These are phyloP conservation scores for Debaryomyces coudertii DNA, from an alignment of 1,139 yeast species.

Conservation along the genomic window DNA sequence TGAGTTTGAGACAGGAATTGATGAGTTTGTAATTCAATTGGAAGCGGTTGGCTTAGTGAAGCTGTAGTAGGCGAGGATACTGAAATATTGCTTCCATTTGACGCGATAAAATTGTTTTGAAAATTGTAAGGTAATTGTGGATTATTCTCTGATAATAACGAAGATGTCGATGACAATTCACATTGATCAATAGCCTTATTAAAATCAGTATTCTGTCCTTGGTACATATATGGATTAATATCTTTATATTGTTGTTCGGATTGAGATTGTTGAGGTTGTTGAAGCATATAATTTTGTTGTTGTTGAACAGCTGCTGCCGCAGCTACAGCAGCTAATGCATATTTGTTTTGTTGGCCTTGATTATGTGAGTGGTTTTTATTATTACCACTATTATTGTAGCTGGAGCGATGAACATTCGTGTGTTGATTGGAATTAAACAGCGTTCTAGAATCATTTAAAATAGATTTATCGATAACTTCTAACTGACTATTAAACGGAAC, in stretches of 20 bases:
- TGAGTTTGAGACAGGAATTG: constrained; percentile 11
- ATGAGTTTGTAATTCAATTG: constrained; percentile 1
- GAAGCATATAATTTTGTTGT: constrained; percentile 22
- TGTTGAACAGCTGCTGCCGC: constrained; percentile 36
- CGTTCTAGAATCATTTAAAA: constrained; percentile 16
- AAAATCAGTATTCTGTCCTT: constrained; percentile 5
- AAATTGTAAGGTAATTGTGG: constrained; percentile 15
- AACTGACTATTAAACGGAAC: constrained; percentile 36
- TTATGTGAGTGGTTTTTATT: constrained; percentile 13
- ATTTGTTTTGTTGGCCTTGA: constrained; percentile 25
- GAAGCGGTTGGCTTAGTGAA: constrained; percentile 11
- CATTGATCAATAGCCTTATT: constrained; percentile 7
- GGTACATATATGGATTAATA: constrained; percentile 2
- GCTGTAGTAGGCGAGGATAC: constrained; percentile 24
- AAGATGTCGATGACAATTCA: constrained; percentile 5
- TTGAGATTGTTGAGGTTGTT: constrained; percentile 17
- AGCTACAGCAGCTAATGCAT: constrained; percentile 34
- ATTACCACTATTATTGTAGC: constrained; percentile 14
- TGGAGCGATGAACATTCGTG: constrained; percentile 8
- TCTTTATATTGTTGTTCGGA: background rate
- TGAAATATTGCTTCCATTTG: constrained; percentile 27
- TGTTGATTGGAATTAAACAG: constrained; percentile 16
- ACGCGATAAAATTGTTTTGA: constrained; percentile 19
- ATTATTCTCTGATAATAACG: constrained; percentile 12
- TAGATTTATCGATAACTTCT: constrained; percentile 27